Conservation (phyloP, 495 filamentous ascomycete species). For the Pseudoneurospora amorphoporcata region DNA sequence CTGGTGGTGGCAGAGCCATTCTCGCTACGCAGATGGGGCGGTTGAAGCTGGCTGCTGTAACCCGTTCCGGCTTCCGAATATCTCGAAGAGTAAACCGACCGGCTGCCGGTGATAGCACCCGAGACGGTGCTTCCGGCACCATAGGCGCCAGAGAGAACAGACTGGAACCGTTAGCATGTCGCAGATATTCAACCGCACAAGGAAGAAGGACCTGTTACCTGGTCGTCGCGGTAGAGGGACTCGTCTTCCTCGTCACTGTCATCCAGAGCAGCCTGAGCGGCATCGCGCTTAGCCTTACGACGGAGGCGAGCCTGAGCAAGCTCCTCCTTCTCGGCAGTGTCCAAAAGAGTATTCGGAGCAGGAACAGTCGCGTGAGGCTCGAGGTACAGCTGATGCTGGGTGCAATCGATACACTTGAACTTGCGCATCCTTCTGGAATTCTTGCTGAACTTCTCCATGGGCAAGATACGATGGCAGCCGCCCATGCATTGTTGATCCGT, state of each 20-base stretch:
- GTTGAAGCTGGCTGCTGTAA: neutral
- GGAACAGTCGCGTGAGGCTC: neutral
- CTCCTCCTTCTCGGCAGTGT: neutral
- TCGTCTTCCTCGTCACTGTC: neutral
- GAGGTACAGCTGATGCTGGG: neutral
- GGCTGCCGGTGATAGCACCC: neutral
- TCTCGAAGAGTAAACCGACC: neutral
- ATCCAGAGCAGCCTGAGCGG: neutral
- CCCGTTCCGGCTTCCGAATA: neutral
- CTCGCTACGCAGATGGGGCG: neutral
- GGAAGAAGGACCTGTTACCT: neutral
- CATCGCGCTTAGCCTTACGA: neutral
- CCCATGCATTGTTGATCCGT: constrained; percentile 28
- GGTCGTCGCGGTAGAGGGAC: neutral
- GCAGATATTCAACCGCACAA: neutral
- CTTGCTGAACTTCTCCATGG: constrained; percentile 46
- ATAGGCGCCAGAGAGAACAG: neutral
- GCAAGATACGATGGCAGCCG: constrained; percentile 39
- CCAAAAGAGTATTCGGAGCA: neutral
- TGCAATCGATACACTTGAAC: neutral
- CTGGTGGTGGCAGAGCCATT: neutral
- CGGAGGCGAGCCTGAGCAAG: neutral
- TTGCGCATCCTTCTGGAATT: constrained; percentile 39
- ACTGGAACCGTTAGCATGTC: neutral
- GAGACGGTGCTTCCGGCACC: neutral